Conservation (phyloP, 2,329 filamentous ascomycete genomes). For the Xylariaceae sp. region DNA sequence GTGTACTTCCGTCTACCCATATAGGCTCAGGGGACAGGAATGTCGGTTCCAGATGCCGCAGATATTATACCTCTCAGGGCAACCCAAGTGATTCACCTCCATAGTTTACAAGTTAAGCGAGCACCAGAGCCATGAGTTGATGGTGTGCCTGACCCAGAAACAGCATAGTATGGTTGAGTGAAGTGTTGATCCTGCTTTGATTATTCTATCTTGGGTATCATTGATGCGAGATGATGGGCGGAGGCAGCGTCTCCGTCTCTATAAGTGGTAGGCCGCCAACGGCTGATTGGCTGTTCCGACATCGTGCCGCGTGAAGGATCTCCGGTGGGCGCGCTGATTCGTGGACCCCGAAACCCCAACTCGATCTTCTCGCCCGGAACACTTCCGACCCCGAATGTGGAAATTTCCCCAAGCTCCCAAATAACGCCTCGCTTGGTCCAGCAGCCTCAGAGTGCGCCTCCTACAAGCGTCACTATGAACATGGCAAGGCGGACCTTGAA, state of each 20-base stretch:
- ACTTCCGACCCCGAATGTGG: too few relatives aligned
- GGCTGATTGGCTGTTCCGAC: background rate
- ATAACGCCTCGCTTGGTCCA: too few relatives aligned
- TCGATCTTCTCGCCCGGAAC: background rate
- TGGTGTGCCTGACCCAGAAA: background rate
- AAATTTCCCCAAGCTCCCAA: too few relatives aligned
- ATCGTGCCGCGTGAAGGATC: background rate
- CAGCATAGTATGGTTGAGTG: background rate
- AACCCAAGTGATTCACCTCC: too few relatives aligned
- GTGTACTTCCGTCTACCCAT: too few relatives aligned
- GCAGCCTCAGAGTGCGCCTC: conserved; percentile 68
- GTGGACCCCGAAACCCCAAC: conserved; percentile 1
- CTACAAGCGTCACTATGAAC: conserved; percentile 85
- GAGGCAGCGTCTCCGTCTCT: conserved; percentile 11
- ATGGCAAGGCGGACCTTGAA: conserved; percentile 83
- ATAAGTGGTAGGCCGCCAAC: background rate
- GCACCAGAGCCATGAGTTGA: background rate
- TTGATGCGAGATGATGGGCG: conserved; percentile 15
- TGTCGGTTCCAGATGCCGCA: conserved; percentile 4
- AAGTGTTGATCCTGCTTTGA: background rate
- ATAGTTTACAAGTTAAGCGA: too few relatives aligned
- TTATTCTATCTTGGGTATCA: conserved; percentile 21
- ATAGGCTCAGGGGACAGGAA: background rate
- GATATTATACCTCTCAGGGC: background rate
- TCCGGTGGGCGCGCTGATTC: background rate